Conservation (phyloP, 306 rosid species). For the Dicorynia guianensis region DNA sequence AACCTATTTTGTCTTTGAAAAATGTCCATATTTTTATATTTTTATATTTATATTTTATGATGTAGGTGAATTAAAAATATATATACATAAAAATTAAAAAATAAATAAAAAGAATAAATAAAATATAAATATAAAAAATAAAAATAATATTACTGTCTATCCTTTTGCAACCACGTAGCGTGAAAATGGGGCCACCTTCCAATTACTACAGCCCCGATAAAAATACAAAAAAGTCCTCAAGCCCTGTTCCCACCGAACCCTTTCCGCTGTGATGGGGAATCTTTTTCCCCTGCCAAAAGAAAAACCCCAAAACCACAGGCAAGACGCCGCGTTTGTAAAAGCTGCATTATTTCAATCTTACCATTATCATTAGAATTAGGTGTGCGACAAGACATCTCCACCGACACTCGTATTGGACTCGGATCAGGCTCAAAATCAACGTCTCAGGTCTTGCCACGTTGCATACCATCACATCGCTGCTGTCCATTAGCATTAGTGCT, state of each 20-base stretch:
- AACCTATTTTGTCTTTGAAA: not conserved
- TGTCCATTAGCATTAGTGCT: too few relatives aligned
- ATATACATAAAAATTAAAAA: too few relatives aligned
- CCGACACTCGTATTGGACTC: not conserved
- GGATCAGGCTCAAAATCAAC: constrained; percentile 44
- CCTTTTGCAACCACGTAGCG: not conserved
- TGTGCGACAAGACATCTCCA: constrained; percentile 45
- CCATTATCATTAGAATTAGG: constrained; percentile 2
- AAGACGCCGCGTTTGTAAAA: constrained; percentile 70
- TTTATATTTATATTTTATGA: too few relatives aligned
- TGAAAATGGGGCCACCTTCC: not conserved
- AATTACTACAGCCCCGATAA: not conserved
- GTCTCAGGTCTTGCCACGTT: constrained; percentile 43
- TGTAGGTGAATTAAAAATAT: too few relatives aligned
- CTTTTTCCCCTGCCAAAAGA: not conserved
- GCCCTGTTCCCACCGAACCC: not conserved
- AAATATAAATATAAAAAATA: too few relatives aligned
- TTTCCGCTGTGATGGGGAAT: constrained; percentile 1
- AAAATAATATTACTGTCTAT: too few relatives aligned
- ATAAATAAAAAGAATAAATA: too few relatives aligned
- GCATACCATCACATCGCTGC: not conserved
- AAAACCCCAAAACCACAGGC: constrained; percentile 39
- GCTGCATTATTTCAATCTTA: too few relatives aligned
- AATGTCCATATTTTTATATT: too few relatives aligned
- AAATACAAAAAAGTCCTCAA: constrained; percentile 37